Evolutionary conservation across 805 yeast species (phyloP), one percentile per base, ranked within the genome.

Genomic region (Hanseniaspora mollemarum): DNA sequence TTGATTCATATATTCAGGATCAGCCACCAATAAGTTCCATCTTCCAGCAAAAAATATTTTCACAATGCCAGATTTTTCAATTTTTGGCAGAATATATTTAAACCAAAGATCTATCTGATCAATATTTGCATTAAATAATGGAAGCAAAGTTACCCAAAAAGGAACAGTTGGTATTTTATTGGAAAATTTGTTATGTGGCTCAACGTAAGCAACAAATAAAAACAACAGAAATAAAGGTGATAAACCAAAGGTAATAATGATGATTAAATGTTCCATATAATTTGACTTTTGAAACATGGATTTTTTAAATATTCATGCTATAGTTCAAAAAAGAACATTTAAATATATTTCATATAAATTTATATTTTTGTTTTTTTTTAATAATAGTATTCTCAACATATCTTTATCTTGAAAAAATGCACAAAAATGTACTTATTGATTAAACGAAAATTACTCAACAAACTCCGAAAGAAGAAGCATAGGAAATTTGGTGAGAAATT

Each of bases 21-120:
- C 68, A 1, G 75, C 67, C 1, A 77, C 75, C 28, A 78, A 59
- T 19, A 77, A 70, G 55, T 77, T 78, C 83, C 83, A 78, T 52
- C 78, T 68, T 0, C 79, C 74, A 5, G 77, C 83, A 64, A 77
- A 78, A 58, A 71, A 78, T 4, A 77, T 66, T 59, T 77, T 77
- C 0, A 73, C 82, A 0, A 81, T 81, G 0, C 83, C 83, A 58
- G 71, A 63, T 44, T 66, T 69, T 54, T 75, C 77, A 44, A 76
- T 57, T 36, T 72, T 70, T 5, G 67, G 67, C 39, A 69, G 64
- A 35, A 76, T 60, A 56, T 71, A 77, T 10, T 37, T 45, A 9
- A 71, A 60, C 59, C 66, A 77, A 7, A 77, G 65, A 24, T 74
- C 68, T 28, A 64, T 58, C 56, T 78, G 82, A 2, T 61, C 58